Conservation (phyloP, 495 filamentous ascomycete genomes). For the Amphirosellinia nigrospora region DNA sequence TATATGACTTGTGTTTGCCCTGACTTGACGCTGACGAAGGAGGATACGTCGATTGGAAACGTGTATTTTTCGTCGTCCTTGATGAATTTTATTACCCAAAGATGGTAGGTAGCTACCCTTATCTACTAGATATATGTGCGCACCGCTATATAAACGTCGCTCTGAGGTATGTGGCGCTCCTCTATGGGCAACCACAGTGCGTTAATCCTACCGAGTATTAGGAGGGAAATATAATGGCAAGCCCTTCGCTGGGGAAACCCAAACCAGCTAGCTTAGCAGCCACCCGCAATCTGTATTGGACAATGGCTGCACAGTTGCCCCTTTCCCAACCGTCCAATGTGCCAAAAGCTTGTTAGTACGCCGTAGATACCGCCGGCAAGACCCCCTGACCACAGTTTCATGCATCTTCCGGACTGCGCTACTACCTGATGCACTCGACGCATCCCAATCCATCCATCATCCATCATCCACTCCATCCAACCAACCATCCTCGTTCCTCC, state of each 20-base stretch:
- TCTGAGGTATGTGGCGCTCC: not conserved
- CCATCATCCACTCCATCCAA: slow-evolving; percentile 11
- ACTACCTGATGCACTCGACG: slow-evolving; percentile 14
- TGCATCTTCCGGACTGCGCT: slow-evolving; percentile 15
- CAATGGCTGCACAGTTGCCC: not conserved
- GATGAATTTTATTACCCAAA: no score
- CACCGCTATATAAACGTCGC: not conserved
- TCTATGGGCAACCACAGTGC: not conserved
- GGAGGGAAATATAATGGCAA: not conserved
- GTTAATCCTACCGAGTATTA: not conserved
- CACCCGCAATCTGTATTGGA: not conserved
- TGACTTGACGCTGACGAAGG: not conserved
- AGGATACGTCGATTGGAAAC: no score
- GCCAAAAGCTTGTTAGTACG: slow-evolving; percentile 5
- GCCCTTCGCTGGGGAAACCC: not conserved
- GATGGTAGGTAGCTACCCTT: no score
- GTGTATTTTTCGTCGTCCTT: no score
- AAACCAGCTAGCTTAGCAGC: not conserved
- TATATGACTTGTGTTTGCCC: not conserved
- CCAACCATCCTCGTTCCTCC: slow-evolving; percentile 18
- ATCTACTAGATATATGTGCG: no score
- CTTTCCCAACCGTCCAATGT: not conserved
- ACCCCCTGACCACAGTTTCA: slow-evolving; percentile 16
- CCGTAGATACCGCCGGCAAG: slow-evolving; percentile 13
- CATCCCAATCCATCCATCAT: no score